Conservation (phyloP, 495 filamentous ascomycete species). For the Penicillium antarcticum region DNA sequence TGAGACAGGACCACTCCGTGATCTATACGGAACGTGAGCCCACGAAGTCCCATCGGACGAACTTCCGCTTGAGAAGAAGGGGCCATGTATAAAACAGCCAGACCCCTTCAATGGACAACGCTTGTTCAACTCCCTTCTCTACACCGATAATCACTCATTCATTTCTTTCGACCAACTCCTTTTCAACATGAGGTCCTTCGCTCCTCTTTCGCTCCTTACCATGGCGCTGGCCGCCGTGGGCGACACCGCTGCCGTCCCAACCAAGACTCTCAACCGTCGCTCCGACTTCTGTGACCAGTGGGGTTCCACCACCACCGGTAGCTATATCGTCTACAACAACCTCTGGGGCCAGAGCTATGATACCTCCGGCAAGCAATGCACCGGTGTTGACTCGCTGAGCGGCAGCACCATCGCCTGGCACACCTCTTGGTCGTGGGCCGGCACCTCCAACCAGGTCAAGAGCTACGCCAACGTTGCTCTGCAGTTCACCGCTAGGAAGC, state of each 20-base stretch:
- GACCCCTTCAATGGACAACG: not conserved
- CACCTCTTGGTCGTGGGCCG: slow-evolving; percentile 56
- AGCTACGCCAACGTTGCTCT: slow-evolving; percentile 55
- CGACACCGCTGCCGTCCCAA: slow-evolving; percentile 33
- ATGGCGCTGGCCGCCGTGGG: slow-evolving; percentile 30
- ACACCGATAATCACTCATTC: not conserved
- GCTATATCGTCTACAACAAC: slow-evolving; percentile 54
- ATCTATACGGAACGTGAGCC: slow-evolving; percentile 17
- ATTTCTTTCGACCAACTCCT: not conserved
- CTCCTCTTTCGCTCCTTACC: slow-evolving; percentile 21
- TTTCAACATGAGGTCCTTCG: slow-evolving; percentile 35
- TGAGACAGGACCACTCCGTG: slow-evolving; percentile 22
- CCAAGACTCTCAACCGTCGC: slow-evolving; percentile 37
- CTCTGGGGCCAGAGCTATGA: slow-evolving; percentile 47
- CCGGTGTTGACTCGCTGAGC: slow-evolving; percentile 45
- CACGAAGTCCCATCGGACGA: not conserved
- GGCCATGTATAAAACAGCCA: slow-evolving; percentile 8
- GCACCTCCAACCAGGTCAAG: slow-evolving; percentile 52
- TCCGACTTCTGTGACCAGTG: slow-evolving; percentile 51
- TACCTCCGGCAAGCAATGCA: slow-evolving; percentile 55
- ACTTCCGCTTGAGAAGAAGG: not conserved
- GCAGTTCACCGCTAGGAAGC: slow-evolving; percentile 37
- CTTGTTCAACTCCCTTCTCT: not conserved
- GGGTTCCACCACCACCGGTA: slow-evolving; percentile 38
- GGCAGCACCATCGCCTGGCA: slow-evolving; percentile 51